Base-by-base conservation (phyloP, 164 flowering plant species). In the Buxus sempervirens region DNA sequence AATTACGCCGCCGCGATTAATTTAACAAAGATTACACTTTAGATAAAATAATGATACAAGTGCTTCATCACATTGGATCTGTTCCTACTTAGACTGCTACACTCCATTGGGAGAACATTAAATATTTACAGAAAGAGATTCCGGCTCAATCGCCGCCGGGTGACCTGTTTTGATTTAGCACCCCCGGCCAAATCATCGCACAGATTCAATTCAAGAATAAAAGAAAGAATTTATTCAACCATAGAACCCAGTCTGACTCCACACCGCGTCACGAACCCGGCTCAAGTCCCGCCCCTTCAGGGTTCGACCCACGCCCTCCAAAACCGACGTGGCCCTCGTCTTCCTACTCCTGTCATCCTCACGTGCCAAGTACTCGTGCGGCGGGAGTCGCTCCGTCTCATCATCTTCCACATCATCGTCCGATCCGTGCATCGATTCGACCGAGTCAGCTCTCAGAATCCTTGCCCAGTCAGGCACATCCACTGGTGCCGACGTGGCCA, bases 231-330 rank as follows among this genome's bases (percentile, higher is more conserved):
- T 53, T 15, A 27, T 23, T 54, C 23, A 64, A 21, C 97, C 98
- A 63, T 86, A 79, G 79, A 91, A 90, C 62, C 98, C 98, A 75
- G 97, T 93, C 65, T 85, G 96, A 57, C 95, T 90, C 98, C 97
- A 93, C 0, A 93, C 96, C 0, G 97, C 95, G 63, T 94, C 95
- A 1, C 98, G 81, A 53, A 94, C 94, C 76, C 96, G 88, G 70
- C 97, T 82, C 93, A 91, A 54, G 74, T 94, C 98, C 25, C 97
- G 84, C n/a, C 98, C 98, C 80, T 94, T 94, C 3, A 94, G 85
- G 23, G 98, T 94, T 62, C 98, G 84, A 0, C 98, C 97, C 56
- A 86, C 96, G 9, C 98, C 98, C 65, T 87, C 96, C 45, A 88
- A 84, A 19, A 90, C 93, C 63, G 97, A 94, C 18, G 83, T 82